A percentile compares a stretch with the other conserved stretches of the same genome.
Conservation (phyloP, 106 monocot species). For the Dendrobium catenatum region DNA sequence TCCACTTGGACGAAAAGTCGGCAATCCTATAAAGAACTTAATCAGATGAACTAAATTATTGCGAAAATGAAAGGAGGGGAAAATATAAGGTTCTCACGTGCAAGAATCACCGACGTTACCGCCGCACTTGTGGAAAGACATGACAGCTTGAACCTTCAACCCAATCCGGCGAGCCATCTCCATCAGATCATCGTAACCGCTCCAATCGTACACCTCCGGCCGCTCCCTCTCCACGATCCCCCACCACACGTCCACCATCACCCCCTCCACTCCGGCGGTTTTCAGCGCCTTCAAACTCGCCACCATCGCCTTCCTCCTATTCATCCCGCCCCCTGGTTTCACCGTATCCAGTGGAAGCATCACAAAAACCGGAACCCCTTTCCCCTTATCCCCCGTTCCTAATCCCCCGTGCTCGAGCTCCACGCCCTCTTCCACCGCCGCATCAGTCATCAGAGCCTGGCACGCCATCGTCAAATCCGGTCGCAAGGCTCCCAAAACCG, state of each 20-base stretch:
- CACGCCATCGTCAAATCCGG: constrained; percentile 35
- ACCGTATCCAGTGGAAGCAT: constrained; percentile 90
- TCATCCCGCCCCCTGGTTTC: constrained; percentile 36
- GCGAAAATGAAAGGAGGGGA: not conserved
- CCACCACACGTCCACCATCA: constrained; percentile 99
- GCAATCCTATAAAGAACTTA: not conserved
- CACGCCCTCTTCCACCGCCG: constrained; percentile 8
- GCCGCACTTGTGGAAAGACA: constrained; percentile 98
- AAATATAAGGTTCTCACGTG: constrained; percentile 36
- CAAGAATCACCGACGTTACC: constrained; percentile 89
- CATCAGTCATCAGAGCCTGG: constrained; percentile 26
- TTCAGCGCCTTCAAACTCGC: constrained; percentile 70
- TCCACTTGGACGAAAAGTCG: not conserved
- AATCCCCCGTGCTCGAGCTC: constrained; percentile 9
- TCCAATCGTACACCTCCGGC: constrained; percentile 68
- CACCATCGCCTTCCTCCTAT: constrained; percentile 66
- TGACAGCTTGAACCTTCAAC: constrained; percentile 91
- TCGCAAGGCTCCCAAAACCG: not conserved
- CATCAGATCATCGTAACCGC: constrained; percentile 61
- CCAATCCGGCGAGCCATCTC: constrained; percentile 49
- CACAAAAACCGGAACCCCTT: constrained; percentile 84
- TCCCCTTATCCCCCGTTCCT: not conserved
- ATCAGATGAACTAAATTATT: not conserved
- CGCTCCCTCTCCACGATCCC: constrained; percentile 74
- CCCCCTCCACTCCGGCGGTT: constrained; percentile 80